phyloP scores from a whole-genome alignment of 1,139 yeast species.

The Kluyveromyces sp. region DNA sequence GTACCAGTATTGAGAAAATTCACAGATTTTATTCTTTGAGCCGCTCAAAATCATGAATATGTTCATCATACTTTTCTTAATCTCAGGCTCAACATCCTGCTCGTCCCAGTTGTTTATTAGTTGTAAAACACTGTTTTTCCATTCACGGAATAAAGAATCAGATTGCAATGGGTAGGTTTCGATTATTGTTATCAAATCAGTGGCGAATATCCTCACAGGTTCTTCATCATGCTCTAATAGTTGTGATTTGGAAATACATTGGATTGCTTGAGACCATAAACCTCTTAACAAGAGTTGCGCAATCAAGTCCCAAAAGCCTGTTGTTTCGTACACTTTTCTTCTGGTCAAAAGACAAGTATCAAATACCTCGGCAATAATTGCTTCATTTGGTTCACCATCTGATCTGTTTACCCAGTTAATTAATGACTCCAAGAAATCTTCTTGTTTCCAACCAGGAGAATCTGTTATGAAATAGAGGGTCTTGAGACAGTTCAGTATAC shows the following conservation, averaged over 20 bases:
- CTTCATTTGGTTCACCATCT: conserved; percentile 51
- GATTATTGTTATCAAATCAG: conserved; percentile 37
- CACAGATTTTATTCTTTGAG: conserved; percentile 21
- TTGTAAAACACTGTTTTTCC: conserved; percentile 30
- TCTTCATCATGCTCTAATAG: conserved; percentile 10
- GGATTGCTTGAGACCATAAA: conserved; percentile 46
- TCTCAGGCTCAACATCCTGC: conserved; percentile 18
- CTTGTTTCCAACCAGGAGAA: conserved; percentile 34
- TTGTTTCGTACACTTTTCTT: conserved; percentile 45
- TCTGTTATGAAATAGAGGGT: conserved; percentile 45
- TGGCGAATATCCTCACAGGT: conserved; percentile 7
- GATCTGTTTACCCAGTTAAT: conserved; percentile 60
- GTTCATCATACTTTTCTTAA: conserved; percentile 24
- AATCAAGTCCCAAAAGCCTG: conserved; percentile 58
- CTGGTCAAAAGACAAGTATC: conserved; percentile 17
- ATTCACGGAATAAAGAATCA: conserved; percentile 29
- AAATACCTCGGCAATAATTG: conserved; percentile 32
- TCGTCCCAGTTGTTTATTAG: conserved; percentile 22
- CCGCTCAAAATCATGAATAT: conserved; percentile 24
- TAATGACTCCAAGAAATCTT: conserved; percentile 30
- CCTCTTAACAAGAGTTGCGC: conserved; percentile 59
- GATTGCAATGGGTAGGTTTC: conserved; percentile 31
- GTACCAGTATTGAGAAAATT: conserved; percentile 48
- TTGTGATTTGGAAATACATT: conserved; percentile 37
- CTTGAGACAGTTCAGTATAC: conserved; percentile 50